phyloP scores from a whole-genome alignment of 495 filamentous ascomycete genomes.

The Geoglossum glabrum region DNA sequence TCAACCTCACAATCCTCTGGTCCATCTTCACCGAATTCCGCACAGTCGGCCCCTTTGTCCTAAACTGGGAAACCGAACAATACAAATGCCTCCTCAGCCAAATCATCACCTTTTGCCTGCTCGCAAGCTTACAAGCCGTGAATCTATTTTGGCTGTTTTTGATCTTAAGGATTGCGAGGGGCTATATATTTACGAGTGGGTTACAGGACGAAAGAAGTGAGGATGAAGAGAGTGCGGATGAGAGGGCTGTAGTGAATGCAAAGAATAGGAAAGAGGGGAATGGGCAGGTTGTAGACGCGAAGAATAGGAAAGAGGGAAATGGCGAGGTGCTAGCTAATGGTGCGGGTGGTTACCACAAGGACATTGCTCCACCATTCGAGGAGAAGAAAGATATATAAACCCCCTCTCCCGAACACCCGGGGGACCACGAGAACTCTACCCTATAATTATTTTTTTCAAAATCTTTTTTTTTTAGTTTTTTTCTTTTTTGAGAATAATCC shows the following conservation, averaged over 20 bases:
- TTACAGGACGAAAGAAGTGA: conserved; percentile 38
- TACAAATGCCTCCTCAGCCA: conserved; percentile 70
- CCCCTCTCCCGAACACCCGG: too few species aligned
- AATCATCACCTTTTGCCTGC: conserved; percentile 46
- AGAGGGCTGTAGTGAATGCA: too few species aligned
- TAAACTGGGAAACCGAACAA: conserved; percentile 67
- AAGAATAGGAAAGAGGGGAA: neutral
- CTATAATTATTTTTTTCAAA: too few species aligned
- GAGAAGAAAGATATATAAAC: neutral
- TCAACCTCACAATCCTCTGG: conserved; percentile 77
- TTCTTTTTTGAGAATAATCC: too few species aligned
- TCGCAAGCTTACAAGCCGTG: conserved; percentile 55
- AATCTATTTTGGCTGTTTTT: conserved; percentile 80
- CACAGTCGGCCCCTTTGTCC: conserved; percentile 68
- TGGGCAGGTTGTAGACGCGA: neutral
- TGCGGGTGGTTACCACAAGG: neutral
- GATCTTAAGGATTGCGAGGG: conserved; percentile 52
- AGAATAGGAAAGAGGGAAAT: neutral
- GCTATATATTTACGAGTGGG: conserved; percentile 31
- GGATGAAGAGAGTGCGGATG: conserved; percentile 23
- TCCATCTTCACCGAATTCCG: conserved; percentile 73
- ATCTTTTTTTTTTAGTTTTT: neutral
- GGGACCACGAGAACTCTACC: too few species aligned
- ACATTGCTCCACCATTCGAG: neutral
- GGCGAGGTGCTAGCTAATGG: neutral